Evolutionary conservation across 805 yeast species (phyloP).

Genomic region (Starmerella davenportii): DNA sequence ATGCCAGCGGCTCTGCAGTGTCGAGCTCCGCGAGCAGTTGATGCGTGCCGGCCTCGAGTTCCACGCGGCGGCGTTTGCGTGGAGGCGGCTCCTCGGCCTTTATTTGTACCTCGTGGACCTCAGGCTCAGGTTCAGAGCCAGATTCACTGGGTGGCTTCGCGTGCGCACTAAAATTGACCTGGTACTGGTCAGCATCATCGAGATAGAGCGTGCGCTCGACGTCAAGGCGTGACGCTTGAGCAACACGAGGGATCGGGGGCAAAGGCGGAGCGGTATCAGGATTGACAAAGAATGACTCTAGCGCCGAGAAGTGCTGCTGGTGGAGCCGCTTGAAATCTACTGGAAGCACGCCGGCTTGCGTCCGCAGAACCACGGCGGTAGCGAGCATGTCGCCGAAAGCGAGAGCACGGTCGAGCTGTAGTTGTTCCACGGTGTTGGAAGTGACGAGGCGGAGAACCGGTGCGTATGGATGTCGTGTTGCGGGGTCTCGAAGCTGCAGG

Average conservation of each 20-base stretch:
- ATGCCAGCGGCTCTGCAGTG: constrained; percentile 3
- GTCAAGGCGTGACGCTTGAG: constrained; percentile 47
- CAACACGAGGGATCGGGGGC: constrained; percentile 51
- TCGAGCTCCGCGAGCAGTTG: constrained; percentile 2
- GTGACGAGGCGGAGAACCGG: constrained; percentile 57
- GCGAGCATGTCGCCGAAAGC: constrained; percentile 51
- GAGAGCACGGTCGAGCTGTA: constrained; percentile 31
- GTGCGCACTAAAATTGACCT: constrained; percentile 8
- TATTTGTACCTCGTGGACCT: constrained; percentile 4
- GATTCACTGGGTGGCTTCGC: neutral
- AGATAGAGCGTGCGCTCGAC: constrained; percentile 41
- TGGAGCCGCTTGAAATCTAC: constrained; percentile 63
- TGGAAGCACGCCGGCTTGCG: constrained; percentile 64
- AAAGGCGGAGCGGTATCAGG: constrained; percentile 48
- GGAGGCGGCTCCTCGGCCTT: neutral
- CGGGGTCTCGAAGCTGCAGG: constrained; percentile 19
- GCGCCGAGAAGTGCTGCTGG: constrained; percentile 42
- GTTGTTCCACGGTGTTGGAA: constrained; percentile 69
- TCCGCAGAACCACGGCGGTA: constrained; percentile 65
- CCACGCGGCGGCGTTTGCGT: constrained; percentile 7
- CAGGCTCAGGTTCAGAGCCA: neutral
- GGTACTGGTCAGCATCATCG: constrained; percentile 13
- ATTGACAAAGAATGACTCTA: constrained; percentile 43
- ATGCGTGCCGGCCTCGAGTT: constrained; percentile 6
- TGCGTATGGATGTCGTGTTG: constrained; percentile 21